Conservation (phyloP, 2,329 filamentous ascomycete species). For the Teratosphaeria epicoccoides region DNA sequence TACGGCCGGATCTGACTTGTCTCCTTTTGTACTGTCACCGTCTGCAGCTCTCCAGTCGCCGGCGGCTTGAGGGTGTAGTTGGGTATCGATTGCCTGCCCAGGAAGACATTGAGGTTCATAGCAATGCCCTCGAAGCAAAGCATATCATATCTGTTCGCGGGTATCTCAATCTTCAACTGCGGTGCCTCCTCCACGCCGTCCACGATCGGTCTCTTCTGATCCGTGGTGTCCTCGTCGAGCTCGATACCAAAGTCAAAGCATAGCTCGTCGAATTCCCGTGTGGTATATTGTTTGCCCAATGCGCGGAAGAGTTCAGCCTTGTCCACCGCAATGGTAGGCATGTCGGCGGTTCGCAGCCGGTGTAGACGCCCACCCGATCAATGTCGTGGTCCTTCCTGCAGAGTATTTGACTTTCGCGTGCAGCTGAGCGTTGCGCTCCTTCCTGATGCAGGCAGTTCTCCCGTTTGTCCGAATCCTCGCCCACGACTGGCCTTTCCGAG, state of each 20-base stretch:
- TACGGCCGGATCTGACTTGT: conserved; percentile 75
- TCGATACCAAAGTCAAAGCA: conserved; percentile 99
- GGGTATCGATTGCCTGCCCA: conserved; percentile 62
- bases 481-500: background rate
- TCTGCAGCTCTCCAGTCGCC: conserved; percentile 61
- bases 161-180: conserved; percentile 96
- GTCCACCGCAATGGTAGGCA: conserved; percentile 96
- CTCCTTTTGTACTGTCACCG: conserved; percentile 56
- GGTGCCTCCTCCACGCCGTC: conserved; percentile 76
- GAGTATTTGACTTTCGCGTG: background rate
- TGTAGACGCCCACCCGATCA: conserved; percentile 1
- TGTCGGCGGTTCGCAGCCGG: conserved; percentile 37
- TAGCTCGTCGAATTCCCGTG: conserved; percentile 88
- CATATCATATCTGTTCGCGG: conserved; percentile 85
- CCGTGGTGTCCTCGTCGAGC: conserved; percentile 86
- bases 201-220: conserved; percentile 59
- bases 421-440: background rate
- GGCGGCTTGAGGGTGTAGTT: conserved; percentile 69
- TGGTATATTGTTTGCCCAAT: conserved; percentile 82
- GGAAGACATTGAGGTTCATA: conserved; percentile 92
- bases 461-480: background rate
- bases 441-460: background rate
- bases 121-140: conserved; percentile 95
- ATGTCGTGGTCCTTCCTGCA: background rate
- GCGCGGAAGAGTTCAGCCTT: conserved; percentile 93